Base-by-base conservation (phyloP, 352 stramenopile genomes). In the Pythium vanterpoolii region DNA sequence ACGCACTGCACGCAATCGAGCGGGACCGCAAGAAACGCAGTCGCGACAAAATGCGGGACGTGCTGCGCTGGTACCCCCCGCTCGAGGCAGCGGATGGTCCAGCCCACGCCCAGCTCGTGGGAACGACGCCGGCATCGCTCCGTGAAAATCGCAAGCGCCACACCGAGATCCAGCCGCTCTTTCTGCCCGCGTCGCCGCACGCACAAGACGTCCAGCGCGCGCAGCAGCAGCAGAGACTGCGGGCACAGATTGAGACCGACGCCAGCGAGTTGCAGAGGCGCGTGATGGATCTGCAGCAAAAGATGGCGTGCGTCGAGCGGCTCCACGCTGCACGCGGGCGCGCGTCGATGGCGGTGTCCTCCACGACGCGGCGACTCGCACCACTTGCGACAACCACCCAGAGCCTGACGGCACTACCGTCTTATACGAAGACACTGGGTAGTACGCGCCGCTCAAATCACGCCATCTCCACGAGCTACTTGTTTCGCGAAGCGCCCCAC, bases 11-110 rank as follows among this genome's bases (percentile, higher is more conserved):
- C n/a, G 67, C 64, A 2, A 55, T 73, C 27, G 76, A 83, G 33
- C 48, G 42, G 11, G 55, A 70, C 13, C 62, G 53, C 3, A 70
- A 77, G 31, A 79, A 78, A 55, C 73, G 68, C 19, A 79, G 57
- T 54, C 64, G 65, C 18, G 59, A 83, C 49, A 62, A 61, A 0
- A 77, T 90, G 67, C 49, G 70, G 8, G 55, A 52, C 1, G 55
- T 88, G 26, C 60, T 82, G n/a, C 63, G 69, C 44, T 90, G 78
- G 80, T 90, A 88, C 33, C 60, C 62, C 2, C 49, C 71, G 18
- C 43, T 56, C 10, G 48, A 46, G 7, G 19, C 19, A 6, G 31
- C 36, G 10, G 43, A 43, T 21, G 7, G 3, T 8, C 40, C 16
- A 9, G 28, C 14, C 14, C 2, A 38, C 4, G 33, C 38, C 18